These are phyloP conservation scores for Penicillium sp. DNA, from an alignment of 2,329 filamentous ascomycete species.

Conservation along the genomic window DNA sequence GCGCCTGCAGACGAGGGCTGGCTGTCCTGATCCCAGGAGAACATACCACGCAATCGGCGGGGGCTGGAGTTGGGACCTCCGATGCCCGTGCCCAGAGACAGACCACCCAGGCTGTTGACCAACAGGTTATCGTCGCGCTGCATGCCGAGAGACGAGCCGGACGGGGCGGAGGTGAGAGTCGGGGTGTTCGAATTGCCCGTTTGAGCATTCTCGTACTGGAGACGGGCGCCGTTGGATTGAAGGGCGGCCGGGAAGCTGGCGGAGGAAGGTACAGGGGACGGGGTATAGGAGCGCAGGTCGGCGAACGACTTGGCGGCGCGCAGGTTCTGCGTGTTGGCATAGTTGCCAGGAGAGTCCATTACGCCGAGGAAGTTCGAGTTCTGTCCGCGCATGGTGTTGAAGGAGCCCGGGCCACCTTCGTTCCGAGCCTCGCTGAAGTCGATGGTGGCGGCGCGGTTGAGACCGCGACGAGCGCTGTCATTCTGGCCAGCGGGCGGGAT, in stretches of 20 bases:
- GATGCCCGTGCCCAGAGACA: conserved; percentile 55
- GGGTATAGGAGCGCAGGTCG: conserved; percentile 90
- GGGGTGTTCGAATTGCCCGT: conserved; percentile 64
- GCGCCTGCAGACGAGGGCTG: conserved; percentile 52
- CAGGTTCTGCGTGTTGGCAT: conserved; percentile 73
- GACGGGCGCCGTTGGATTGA: conserved; percentile 60
- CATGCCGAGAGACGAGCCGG: conserved; percentile 46
- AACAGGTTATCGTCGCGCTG: conserved; percentile 59
- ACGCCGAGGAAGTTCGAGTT: conserved; percentile 81
- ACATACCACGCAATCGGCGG: conserved; percentile 59
- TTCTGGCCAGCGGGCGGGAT: conserved; percentile 64
- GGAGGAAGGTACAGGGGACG: conserved; percentile 85
- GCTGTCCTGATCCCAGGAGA: conserved; percentile 58
- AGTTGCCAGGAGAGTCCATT: conserved; percentile 69
- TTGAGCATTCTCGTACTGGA: conserved; percentile 58
- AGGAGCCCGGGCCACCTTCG: conserved; percentile 64
- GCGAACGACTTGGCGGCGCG: conserved; percentile 95
- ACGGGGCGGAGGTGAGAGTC: conserved; percentile 61
- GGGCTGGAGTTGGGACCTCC: conserved; percentile 53
- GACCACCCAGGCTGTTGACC: conserved; percentile 61
- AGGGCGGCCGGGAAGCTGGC: conserved; percentile 77
- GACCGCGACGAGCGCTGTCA: conserved; percentile 75
- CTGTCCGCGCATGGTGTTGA: conserved; percentile 70
- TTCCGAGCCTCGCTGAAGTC: conserved; percentile 85
- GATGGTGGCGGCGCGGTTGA: conserved; percentile 94